These are phyloP conservation scores for Sphagnum contortum DNA, from an alignment of 225 moss, liverwort and hornwort genomes.

Conservation along the genomic window DNA sequence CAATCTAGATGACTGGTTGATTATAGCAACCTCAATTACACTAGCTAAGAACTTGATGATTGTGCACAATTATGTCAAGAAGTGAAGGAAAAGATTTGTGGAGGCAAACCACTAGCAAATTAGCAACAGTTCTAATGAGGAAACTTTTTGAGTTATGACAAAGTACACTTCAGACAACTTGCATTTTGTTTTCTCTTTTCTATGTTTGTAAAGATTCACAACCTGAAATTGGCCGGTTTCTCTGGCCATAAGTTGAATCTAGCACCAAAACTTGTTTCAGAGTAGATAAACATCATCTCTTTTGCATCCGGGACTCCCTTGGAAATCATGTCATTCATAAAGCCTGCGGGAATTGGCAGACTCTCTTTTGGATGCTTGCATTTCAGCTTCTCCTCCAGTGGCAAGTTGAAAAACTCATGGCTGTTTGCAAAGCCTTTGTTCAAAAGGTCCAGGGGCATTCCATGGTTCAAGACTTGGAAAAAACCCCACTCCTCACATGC, in stretches of 20 bases:
- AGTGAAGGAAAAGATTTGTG: not conserved
- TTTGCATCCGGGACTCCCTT: not conserved
- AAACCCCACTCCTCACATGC: conserved; percentile 11
- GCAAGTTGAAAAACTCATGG: not conserved
- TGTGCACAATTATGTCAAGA: no score
- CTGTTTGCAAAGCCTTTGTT: not conserved
- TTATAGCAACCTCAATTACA: no score
- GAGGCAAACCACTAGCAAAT: not conserved
- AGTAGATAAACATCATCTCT: not conserved
- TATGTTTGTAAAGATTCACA: not conserved
- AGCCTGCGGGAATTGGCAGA: conserved; percentile 2
- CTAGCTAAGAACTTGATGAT: no score
- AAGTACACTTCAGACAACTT: no score
- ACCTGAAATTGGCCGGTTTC: conserved; percentile 5
- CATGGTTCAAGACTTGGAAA: conserved; percentile 8
- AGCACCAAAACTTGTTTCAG: not conserved
- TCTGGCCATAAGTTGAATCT: conserved; percentile 2
- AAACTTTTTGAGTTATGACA: no score
- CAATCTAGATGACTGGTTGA: no score
- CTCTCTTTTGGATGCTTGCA: not conserved
- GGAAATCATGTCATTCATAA: not conserved
- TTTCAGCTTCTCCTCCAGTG: conserved; percentile 8
- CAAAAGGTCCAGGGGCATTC: conserved; percentile 3
- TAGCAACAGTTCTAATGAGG: not conserved
- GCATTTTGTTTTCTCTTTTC: no score